Conservation (phyloP, 495 filamentous ascomycete genomes). For the Aspergillus wentii region DNA sequence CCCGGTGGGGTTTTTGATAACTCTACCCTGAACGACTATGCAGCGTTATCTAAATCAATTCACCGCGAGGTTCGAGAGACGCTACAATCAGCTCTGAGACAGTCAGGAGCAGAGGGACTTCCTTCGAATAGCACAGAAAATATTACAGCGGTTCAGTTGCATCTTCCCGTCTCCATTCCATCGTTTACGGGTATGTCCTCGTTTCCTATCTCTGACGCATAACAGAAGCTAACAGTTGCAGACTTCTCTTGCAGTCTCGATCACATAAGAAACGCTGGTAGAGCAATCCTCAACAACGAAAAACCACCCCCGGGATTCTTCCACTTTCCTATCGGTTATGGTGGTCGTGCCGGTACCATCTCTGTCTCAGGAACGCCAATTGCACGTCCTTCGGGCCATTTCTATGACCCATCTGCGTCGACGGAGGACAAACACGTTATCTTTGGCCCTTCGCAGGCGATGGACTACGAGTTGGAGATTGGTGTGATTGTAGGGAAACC, state of each 20-base stretch:
- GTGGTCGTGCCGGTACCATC: conserved; percentile 68
- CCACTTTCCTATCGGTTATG: conserved; percentile 50
- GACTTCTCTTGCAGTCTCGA: conserved; percentile 65
- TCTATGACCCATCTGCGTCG: conserved; percentile 37
- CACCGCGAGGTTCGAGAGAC: conserved; percentile 57
- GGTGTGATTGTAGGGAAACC: conserved; percentile 64
- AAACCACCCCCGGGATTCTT: conserved; percentile 27
- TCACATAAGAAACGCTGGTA: conserved; percentile 26
- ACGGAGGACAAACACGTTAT: conserved; percentile 27
- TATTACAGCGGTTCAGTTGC: conserved; percentile 55
- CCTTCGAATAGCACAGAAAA: conserved; percentile 40
- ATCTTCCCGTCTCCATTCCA: conserved; percentile 72
- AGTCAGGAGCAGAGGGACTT: conserved; percentile 51
- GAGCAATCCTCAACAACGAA: conserved; percentile 31
- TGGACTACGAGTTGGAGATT: conserved; percentile 84
- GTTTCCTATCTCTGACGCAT: not conserved
- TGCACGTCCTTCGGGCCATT: conserved; percentile 67
- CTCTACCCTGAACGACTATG: conserved; percentile 69
- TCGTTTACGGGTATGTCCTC: conserved; percentile 53
- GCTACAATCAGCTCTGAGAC: conserved; percentile 16
- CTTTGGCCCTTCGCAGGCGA: conserved; percentile 50
- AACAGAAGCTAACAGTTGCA: conserved; percentile 12
- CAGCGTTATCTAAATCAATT: conserved; percentile 56
- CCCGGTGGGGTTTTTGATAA: conserved; percentile 27
- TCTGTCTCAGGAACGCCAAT: conserved; percentile 68